Conservation (phyloP, 129 eudicot species). For the Oenanthe sinensis region DNA sequence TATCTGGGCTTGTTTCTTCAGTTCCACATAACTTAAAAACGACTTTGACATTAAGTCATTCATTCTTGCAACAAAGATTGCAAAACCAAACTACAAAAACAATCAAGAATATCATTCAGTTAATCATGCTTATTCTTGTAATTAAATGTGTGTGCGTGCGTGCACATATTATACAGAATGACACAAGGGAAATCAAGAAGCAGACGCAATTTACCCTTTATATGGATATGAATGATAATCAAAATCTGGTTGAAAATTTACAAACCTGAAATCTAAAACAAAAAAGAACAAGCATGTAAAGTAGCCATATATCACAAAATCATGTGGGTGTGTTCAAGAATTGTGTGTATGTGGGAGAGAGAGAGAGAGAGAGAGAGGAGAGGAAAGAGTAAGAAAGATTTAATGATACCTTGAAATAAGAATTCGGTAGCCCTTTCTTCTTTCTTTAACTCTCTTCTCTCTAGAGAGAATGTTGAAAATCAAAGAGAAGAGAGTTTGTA, state of each 20-base stretch:
- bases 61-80: slow-evolving; percentile 37
- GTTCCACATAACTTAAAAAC: slow-evolving; percentile 67
- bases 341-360: neutral
- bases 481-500: slow-evolving; percentile 7
- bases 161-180: neutral
- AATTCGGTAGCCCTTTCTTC: neutral
- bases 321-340: neutral
- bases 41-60: slow-evolving; percentile 92
- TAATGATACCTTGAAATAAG: slow-evolving; percentile 2
- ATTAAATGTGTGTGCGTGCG: neutral
- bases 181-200: neutral
- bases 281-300: slow-evolving; percentile 1
- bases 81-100: slow-evolving; percentile 30
- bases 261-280: slow-evolving; percentile 6
- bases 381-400: neutral
- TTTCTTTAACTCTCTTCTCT: neutral
- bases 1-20: slow-evolving; percentile 75
- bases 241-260: neutral
- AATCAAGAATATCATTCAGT: slow-evolving; percentile 7
- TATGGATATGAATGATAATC: slow-evolving; percentile 19
- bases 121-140: neutral
- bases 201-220: neutral
- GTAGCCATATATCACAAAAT: neutral
- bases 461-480: neutral
- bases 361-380: slow-evolving; percentile 3